Conservation (phyloP, 345 rosid species). For the Eucalyptus curtisii region DNA sequence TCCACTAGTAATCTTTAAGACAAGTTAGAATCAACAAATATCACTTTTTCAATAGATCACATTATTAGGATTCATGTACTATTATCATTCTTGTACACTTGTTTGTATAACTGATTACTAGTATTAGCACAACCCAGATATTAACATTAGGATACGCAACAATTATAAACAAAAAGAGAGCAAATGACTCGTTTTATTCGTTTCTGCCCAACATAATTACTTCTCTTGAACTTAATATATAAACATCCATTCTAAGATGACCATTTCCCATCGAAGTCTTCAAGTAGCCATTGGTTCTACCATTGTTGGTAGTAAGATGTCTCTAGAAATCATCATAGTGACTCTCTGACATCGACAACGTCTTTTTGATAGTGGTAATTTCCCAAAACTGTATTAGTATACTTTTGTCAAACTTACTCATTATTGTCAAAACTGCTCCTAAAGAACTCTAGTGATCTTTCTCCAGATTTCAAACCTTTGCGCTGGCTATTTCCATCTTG, state of each 20-base stretch:
- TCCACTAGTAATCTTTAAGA: too few relatives aligned
- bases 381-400: background rate
- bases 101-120: background rate
- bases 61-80: background rate
- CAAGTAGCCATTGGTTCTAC: background rate
- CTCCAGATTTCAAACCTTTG: too few relatives aligned
- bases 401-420: too few relatives aligned
- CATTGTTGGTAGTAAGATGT: background rate
- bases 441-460: too few relatives aligned
- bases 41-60: too few relatives aligned
- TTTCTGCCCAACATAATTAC: background rate
- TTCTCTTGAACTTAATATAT: too few relatives aligned
- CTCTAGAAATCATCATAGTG: background rate
- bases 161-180: background rate
- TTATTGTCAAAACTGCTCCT: too few relatives aligned
- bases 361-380: background rate
- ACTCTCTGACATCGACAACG: background rate
- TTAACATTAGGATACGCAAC: background rate
- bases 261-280: background rate
- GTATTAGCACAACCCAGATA: accelerated
- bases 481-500: too few relatives aligned
- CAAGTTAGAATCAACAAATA: too few relatives aligned
- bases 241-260: background rate
- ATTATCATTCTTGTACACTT: background rate
- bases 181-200: background rate